Percentiles rank a stretch among this genome's conserved stretches.
These are phyloP conservation scores for Rhizopus delemar DNA, from an alignment of 371 early-diverging fungal species.

Conservation along the genomic window DNA sequence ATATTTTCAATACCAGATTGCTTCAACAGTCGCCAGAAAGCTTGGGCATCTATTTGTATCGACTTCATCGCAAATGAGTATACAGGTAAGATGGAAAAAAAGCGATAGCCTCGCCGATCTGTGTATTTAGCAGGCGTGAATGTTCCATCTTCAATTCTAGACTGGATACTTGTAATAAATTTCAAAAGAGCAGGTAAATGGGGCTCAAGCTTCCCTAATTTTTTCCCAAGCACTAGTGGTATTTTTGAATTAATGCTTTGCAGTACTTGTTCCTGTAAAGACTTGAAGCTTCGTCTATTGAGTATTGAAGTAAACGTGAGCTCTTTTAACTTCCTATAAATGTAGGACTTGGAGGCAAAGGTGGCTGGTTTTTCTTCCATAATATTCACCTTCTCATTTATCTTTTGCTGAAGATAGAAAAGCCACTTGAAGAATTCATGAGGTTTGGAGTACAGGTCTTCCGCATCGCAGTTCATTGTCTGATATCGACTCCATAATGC, in stretches of 20 bases:
- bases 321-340: slow-evolving; percentile 1
- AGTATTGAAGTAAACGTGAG: not conserved
- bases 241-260: not conserved
- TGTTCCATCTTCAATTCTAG: not conserved
- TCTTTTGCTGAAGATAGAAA: too few species aligned
- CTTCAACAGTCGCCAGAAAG: slow-evolving; percentile 1
- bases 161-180: not conserved
- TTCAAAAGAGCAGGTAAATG: not conserved
- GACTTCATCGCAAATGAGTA: not conserved
- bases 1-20: not conserved
- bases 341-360: not conserved
- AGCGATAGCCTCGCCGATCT: slow-evolving; percentile 1
- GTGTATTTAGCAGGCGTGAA: slow-evolving; percentile 1
- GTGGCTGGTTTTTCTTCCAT: not conserved
- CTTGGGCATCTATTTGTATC: slow-evolving; percentile 1
- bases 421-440: too few species aligned
- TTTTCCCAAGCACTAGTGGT: not conserved
- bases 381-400: too few species aligned
- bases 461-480: too few species aligned
- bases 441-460: too few species aligned
- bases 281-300: slow-evolving; percentile 2
- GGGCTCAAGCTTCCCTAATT: not conserved
- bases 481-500: too few species aligned
- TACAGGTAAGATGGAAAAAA: slow-evolving; percentile 1
- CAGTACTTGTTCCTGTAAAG: not conserved